These are phyloP conservation scores for Castanea crenata DNA, from an alignment of 306 rosid genomes.

Conservation along the genomic window DNA sequence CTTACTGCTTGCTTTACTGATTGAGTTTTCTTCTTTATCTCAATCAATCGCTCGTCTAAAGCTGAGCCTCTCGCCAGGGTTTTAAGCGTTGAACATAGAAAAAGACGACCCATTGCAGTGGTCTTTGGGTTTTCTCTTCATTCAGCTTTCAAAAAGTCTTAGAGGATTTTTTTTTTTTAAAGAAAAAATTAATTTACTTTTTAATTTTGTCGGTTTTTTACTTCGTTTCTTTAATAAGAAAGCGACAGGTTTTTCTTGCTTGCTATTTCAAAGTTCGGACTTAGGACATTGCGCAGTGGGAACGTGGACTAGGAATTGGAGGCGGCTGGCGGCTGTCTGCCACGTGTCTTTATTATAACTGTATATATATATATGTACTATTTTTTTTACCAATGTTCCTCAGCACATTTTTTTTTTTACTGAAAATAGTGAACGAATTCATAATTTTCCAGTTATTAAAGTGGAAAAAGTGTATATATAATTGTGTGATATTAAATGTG, in stretches of 20 bases:
- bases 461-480: too few species aligned
- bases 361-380: too few species aligned
- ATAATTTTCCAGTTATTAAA: too few species aligned
- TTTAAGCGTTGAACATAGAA: not conserved
- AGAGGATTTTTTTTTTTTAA: not conserved
- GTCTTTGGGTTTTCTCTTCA: not conserved
- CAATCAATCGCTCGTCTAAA: too few species aligned
- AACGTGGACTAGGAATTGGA: not conserved
- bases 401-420: too few species aligned
- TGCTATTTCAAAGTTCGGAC: not conserved
- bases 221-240: not conserved
- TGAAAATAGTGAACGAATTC: too few species aligned
- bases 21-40: not conserved
- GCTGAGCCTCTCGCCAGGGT: not conserved
- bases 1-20: slow-evolving; percentile 7
- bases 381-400: too few species aligned
- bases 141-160: not conserved
- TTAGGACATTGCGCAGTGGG: not conserved
- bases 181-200: too few species aligned
- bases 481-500: too few species aligned
- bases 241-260: not conserved
- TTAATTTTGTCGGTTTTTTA: not conserved
- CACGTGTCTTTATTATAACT: too few species aligned
- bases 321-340: not conserved
- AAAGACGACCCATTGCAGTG: not conserved